Evolutionary conservation across 2,329 filamentous ascomycete genomes (phyloP), one percentile per base, ranked within the genome.

Genomic region (Arthrobotrys sinensis): DNA sequence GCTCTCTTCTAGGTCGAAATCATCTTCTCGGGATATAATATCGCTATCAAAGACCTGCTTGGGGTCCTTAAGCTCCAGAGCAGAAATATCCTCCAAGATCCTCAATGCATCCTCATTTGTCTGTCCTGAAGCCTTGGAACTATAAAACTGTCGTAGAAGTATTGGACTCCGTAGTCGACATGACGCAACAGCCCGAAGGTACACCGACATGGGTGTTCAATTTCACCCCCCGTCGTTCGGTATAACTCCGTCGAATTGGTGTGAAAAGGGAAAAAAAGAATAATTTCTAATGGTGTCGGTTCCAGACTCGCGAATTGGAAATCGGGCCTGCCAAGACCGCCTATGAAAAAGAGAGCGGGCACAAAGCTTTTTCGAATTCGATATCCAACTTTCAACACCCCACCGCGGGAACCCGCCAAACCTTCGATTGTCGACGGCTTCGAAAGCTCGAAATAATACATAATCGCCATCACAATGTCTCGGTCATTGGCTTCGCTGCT

Each of bases 31-130:
- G 1, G 32, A 57, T 14, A 77, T 32, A 6, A 66, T 53, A 40
- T 67, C 73, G 34, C 67, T 52, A n/a, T 66, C 60, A 34, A 77
- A 77, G 3, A 77, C 6, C 40, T 71, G 66, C 21, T 65, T 64
- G 1, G 66, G 66, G 28, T 71, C 60, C 19, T 57, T 53, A 12
- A 69, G 64, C 1, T 24, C 52, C 12, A 71, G 34, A 24, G 66
- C 66, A 6, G 60, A 38, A 7, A 66, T 62, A 24, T 63, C 60
- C 32, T 77, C 50, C 50, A 45, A 57, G 50, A 66, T 66, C n/a
- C 50, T 62, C 50, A 53, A 45, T 38, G 66, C 66, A 45, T 77
- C 66, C 28, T 69, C 64, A 21, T 55, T 36, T 2, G 45, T 11
- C 19, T 70, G 57, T 8, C 40, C 11, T 12, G 46, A 8, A 12